These are phyloP conservation scores for Taphrina sp. DNA, from an alignment of 1,139 yeast species.

Conservation along the genomic window DNA sequence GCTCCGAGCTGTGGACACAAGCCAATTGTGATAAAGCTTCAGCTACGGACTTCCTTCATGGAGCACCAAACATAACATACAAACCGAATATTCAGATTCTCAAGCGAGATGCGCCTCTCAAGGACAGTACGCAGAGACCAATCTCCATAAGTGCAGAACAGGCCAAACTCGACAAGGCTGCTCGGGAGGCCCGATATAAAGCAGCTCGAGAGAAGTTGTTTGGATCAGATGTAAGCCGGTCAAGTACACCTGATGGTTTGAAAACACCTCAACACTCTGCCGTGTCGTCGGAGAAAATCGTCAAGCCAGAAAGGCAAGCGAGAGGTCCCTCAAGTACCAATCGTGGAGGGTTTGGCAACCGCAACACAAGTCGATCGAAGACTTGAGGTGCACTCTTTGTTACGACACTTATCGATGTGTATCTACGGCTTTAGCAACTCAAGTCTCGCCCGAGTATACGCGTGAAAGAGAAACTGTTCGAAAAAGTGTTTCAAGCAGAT, in stretches of 20 bases:
- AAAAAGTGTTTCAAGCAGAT: no score
- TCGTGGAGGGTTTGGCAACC: slow-evolving; percentile 16
- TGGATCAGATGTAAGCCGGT: no score
- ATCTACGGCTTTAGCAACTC: no score
- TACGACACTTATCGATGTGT: no score
- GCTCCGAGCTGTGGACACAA: slow-evolving; percentile 20
- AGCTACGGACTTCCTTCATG: background rate
- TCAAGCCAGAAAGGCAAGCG: slow-evolving; percentile 10
- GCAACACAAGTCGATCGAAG: no score
- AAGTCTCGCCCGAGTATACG: no score
- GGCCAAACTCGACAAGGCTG: slow-evolving; percentile 1
- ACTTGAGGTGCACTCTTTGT: no score
- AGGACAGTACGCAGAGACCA: background rate
- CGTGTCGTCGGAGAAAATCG: background rate
- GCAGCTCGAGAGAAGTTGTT: slow-evolving; percentile 23
- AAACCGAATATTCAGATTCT: slow-evolving; percentile 20
- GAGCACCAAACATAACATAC: slow-evolving; percentile 5
- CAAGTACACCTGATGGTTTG: background rate
- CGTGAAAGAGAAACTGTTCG: no score
- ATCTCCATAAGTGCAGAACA: background rate
- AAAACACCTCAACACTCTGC: background rate
- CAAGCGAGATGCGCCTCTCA: background rate
- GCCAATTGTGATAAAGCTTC: slow-evolving; percentile 9
- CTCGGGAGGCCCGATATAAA: slow-evolving; percentile 21
- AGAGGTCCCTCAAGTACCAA: slow-evolving; percentile 1